Evolutionary conservation across 140 eudicot species (phyloP).

Genomic region (Oenanthe javanica): DNA sequence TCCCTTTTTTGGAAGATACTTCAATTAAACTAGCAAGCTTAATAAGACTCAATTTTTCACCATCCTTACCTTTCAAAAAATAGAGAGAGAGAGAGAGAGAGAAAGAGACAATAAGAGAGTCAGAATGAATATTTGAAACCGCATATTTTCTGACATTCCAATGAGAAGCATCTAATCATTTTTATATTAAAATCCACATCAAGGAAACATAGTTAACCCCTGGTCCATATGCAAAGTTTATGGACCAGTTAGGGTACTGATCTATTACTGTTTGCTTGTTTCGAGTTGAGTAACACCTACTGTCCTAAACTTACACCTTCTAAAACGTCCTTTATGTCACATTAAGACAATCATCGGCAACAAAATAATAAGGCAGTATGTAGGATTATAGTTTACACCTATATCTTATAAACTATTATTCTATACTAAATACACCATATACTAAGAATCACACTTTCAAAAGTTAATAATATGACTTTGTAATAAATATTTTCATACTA

Average conservation of each 20-base stretch:
- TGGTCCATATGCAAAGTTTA: background rate
- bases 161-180: background rate
- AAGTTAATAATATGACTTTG: too few relatives aligned
- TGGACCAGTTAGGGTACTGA: background rate
- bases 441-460: background rate
- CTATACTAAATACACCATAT: background rate
- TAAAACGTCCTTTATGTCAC: background rate
- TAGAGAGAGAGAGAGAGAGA: background rate
- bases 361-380: background rate
- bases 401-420: background rate
- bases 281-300: background rate
- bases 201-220: background rate
- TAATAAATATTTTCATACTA: too few relatives aligned
- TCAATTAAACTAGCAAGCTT: slow-evolving; percentile 82
- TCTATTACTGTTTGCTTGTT: background rate
- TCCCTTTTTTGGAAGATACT: slow-evolving; percentile 74
- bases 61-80: slow-evolving; percentile 36
- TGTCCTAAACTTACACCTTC: background rate
- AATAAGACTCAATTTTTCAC: slow-evolving; percentile 69
- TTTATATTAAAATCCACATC: background rate
- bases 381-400: background rate
- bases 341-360: background rate
- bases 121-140: background rate
- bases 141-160: background rate
- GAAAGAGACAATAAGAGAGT: background rate